Percentiles rank a stretch among this genome's conserved stretches.
Conservation (phyloP, 2,329 filamentous ascomycete genomes). For the Scedosporium apiospermum region DNA sequence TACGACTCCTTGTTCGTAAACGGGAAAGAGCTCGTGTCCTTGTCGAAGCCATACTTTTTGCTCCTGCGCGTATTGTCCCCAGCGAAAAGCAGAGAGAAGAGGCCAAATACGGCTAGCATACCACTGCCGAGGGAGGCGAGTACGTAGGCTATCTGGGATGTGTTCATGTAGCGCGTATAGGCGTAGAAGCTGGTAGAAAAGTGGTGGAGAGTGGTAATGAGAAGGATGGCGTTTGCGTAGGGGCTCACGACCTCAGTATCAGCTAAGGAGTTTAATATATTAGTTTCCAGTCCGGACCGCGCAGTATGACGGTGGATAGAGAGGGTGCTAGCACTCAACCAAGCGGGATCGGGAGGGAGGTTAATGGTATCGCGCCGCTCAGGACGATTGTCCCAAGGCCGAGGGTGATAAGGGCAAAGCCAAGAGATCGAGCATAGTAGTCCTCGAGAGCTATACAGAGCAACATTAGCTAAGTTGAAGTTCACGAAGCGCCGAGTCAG, state of each 20-base stretch:
- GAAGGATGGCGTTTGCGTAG: constrained; percentile 55
- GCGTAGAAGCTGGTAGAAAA: constrained; percentile 51
- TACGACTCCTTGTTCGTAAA: constrained; percentile 28
- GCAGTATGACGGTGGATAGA: background rate
- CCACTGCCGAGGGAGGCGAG: constrained; percentile 50
- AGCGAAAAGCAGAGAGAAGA: constrained; percentile 25
- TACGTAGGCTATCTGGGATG: constrained; percentile 46
- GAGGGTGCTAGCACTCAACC: constrained; percentile 17
- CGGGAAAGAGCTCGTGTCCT: constrained; percentile 29
- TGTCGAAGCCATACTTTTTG: constrained; percentile 25
- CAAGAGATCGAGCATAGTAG: constrained; percentile 66
- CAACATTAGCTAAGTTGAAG: background rate
- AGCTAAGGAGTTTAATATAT: constrained; percentile 5
- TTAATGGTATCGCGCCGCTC: constrained; percentile 60
- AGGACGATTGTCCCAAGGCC: constrained; percentile 56
- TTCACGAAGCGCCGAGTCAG: background rate
- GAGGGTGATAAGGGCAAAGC: constrained; percentile 56
- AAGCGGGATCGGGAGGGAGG: constrained; percentile 27
- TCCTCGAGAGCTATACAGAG: constrained; percentile 47
- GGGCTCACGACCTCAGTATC: constrained; percentile 37
- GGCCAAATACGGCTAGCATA: constrained; percentile 46
- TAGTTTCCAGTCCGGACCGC: background rate
- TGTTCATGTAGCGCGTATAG: constrained; percentile 56
- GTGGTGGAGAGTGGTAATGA: constrained; percentile 61
- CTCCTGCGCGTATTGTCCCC: constrained; percentile 27